Percentiles rank a stretch among this genome's conserved stretches.
These are phyloP conservation scores for Hypoxylon crocopeplum DNA, from an alignment of 495 filamentous ascomycete genomes.

Conservation along the genomic window DNA sequence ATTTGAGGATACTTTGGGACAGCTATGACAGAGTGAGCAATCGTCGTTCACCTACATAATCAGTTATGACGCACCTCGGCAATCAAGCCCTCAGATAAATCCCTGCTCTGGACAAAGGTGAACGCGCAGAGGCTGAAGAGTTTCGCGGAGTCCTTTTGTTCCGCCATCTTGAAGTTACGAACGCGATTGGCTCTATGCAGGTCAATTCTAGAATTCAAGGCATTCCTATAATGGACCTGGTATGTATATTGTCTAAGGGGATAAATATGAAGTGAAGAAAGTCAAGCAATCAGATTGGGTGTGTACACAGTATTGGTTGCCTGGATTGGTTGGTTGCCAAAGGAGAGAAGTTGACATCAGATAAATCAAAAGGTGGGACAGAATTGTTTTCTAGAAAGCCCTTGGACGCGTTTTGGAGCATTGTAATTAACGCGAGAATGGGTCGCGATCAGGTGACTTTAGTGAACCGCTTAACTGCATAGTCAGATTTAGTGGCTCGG, in stretches of 20 bases:
- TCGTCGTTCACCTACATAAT: background rate
- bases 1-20: conserved; percentile 52
- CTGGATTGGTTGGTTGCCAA: background rate
- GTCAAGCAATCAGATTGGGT: background rate
- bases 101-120: conserved; percentile 53
- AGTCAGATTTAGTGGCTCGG: background rate
- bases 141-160: conserved; percentile 28
- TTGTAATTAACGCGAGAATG: conserved; percentile 36
- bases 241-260: no score
- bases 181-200: conserved; percentile 11
- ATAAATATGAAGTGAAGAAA: background rate
- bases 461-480: conserved; percentile 9
- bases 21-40: conserved; percentile 55
- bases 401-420: conserved; percentile 29
- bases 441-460: conserved; percentile 34
- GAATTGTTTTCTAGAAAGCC: conserved; percentile 27
- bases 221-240: conserved; percentile 13
- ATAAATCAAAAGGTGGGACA: conserved; percentile 20
- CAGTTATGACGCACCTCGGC: conserved; percentile 48
- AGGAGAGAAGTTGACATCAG: conserved; percentile 16
- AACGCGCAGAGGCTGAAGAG: conserved; percentile 51
- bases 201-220: background rate
- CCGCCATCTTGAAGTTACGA: conserved; percentile 48
- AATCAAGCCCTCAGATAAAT: conserved; percentile 49
- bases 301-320: background rate